phyloP scores from a whole-genome alignment of 257 asterid species.

The Solanum medicagineum region DNA sequence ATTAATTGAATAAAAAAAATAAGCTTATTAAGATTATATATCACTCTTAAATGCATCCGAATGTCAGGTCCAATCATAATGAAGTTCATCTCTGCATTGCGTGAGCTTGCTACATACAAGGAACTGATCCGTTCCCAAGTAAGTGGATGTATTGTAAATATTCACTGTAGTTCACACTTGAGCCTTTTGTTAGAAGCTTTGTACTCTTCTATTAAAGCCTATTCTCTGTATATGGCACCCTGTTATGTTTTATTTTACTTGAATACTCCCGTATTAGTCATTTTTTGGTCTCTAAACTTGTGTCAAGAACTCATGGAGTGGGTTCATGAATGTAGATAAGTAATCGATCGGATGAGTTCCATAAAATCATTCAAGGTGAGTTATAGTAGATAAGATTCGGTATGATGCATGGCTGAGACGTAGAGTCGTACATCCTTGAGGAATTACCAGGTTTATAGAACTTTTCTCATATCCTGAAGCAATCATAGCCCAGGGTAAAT shows the following conservation, averaged over 20 bases:
- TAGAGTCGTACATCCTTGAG: not conserved
- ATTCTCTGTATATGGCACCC: not conserved
- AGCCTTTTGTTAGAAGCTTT: not conserved
- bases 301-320: not conserved
- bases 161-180: not conserved
- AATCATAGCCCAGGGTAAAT: not conserved
- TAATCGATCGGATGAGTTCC: not conserved
- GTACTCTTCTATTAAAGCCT: not conserved
- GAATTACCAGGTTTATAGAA: not conserved
- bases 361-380: not conserved
- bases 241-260: not conserved
- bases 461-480: not conserved
- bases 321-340: not conserved
- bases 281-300: not conserved
- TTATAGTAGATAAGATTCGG: not conserved
- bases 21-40: not conserved
- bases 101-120: slow-evolving; percentile 86
- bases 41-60: not conserved
- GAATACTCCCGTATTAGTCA: not conserved
- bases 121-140: slow-evolving; percentile 97
- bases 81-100: slow-evolving; percentile 61
- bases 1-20: not conserved
- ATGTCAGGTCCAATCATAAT: slow-evolving; percentile 77
- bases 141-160: slow-evolving; percentile 15
- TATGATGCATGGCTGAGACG: not conserved